Conservation (phyloP, 2,329 filamentous ascomycete genomes). For the Pezicula radicicola region DNA sequence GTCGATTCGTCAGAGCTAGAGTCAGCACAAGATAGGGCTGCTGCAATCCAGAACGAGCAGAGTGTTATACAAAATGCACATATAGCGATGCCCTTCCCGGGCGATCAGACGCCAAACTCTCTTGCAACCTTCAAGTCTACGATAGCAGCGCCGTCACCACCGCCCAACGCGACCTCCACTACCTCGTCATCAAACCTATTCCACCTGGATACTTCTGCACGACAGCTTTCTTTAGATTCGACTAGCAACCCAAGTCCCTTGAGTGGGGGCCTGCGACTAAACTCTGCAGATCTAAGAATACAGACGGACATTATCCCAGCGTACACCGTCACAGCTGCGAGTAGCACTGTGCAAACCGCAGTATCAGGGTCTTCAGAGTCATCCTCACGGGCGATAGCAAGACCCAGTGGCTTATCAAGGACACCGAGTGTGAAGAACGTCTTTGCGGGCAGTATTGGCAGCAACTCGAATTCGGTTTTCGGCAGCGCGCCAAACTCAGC, state of each 20-base stretch:
- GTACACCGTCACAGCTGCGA: constrained; percentile 22
- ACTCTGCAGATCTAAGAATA: constrained; percentile 26
- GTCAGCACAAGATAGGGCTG: constrained; percentile 7
- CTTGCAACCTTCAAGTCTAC: constrained; percentile 31
- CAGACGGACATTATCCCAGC: constrained; percentile 32
- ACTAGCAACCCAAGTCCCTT: constrained; percentile 18
- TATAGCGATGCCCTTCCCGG: constrained; percentile 7
- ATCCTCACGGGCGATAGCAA: not conserved
- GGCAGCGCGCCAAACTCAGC: constrained; percentile 60
- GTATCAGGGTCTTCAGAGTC: constrained; percentile 13
- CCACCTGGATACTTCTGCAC: constrained; percentile 21
- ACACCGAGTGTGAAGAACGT: constrained; percentile 60
- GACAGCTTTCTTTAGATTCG: constrained; percentile 12
- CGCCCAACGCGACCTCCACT: constrained; percentile 12
- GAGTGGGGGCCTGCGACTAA: constrained; percentile 24
- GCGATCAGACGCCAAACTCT: constrained; percentile 5
- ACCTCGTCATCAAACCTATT: constrained; percentile 11
- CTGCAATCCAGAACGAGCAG: constrained; percentile 10
- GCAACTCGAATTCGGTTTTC: constrained; percentile 26
- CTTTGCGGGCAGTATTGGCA: constrained; percentile 45
- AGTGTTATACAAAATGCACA: constrained; percentile 10
- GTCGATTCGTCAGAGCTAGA: constrained; percentile 3
- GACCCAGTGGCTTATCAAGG: constrained; percentile 43
- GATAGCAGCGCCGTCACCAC: constrained; percentile 36
- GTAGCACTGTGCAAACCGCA: constrained; percentile 6